These are phyloP conservation scores for Diplodia mutila DNA, from an alignment of 2,329 filamentous ascomycete species.

Conservation along the genomic window DNA sequence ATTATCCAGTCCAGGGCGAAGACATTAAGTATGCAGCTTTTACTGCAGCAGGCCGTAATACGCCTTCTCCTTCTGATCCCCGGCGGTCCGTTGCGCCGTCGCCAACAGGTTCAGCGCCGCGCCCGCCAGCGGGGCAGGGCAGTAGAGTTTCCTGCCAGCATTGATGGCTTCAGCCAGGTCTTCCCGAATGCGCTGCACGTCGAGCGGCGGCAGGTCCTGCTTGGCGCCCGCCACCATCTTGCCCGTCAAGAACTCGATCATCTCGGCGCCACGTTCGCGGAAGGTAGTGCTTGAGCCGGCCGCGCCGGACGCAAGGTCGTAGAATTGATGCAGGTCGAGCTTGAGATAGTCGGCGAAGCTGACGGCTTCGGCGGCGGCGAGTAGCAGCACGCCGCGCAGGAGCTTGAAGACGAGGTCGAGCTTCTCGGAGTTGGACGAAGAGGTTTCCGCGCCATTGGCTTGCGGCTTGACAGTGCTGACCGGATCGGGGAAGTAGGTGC, in stretches of 20 bases:
- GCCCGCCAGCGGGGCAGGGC: constrained; percentile 39
- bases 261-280: constrained; percentile 36
- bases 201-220: constrained; percentile 29
- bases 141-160: constrained; percentile 41
- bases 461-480: constrained; percentile 39
- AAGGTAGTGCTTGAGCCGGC: constrained; percentile 44
- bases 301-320: constrained; percentile 42
- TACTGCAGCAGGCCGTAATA: constrained; percentile 11
- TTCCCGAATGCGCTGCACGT: constrained; percentile 32
- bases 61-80: constrained; percentile 1
- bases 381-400: constrained; percentile 41
- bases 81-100: constrained; percentile 3
- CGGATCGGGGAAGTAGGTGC: constrained; percentile 53
- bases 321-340: constrained; percentile 42
- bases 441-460: constrained; percentile 33
- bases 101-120: constrained; percentile 38
- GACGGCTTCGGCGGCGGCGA: constrained; percentile 43
- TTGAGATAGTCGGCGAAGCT: constrained; percentile 43
- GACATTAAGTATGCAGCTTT: neutral
- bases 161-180: constrained; percentile 37
- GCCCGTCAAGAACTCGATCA: constrained; percentile 40
- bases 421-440: constrained; percentile 29
- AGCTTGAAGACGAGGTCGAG: constrained; percentile 43
- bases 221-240: constrained; percentile 27
- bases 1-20: neutral